phyloP scores from a whole-genome alignment of 768 basidiomycete species.

The Serendipita sp. region DNA sequence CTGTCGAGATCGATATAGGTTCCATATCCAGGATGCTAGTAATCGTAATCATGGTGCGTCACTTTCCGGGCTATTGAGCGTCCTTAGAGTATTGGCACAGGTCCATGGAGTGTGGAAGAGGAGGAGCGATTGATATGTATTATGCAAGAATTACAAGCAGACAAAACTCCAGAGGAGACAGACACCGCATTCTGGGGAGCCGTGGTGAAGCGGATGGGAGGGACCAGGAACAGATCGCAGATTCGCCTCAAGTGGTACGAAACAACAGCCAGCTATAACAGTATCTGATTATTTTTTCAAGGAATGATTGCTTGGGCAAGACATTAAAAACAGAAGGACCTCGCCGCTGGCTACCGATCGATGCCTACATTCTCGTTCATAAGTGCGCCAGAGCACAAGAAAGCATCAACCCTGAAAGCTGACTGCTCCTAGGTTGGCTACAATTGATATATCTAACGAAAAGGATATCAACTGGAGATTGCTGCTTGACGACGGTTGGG shows the following conservation, averaged over 20 bases:
- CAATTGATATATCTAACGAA: slow-evolving; percentile 59
- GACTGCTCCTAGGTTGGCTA: slow-evolving; percentile 39
- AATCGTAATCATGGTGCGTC: slow-evolving; percentile 40
- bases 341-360: slow-evolving; percentile 58
- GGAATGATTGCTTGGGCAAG: slow-evolving; percentile 55
- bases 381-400: slow-evolving; percentile 34
- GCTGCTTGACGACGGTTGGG: slow-evolving; percentile 59
- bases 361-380: slow-evolving; percentile 66
- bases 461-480: slow-evolving; percentile 77
- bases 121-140: slow-evolving; percentile 59
- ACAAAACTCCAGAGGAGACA: slow-evolving; percentile 40
- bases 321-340: slow-evolving; percentile 55
- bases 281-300: background rate
- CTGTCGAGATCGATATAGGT: slow-evolving; percentile 74
- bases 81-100: slow-evolving; percentile 19
- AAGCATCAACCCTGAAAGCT: background rate
- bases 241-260: slow-evolving; percentile 74
- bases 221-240: slow-evolving; percentile 60
- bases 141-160: slow-evolving; percentile 51
- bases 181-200: slow-evolving; percentile 66
- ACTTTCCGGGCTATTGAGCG: background rate
- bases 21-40: slow-evolving; percentile 57
- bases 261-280: background rate
- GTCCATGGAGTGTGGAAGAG: slow-evolving; percentile 64
- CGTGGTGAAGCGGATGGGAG: slow-evolving; percentile 63